These are phyloP conservation scores for Cucumis sativus DNA, from an alignment of 306 rosid species.

Conservation along the genomic window Cucumber_9930_V3 NC_026657.2:38725501-38726000, in stretches of 20 bases:
- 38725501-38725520: conserved; percentile 92
- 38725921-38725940: neutral
- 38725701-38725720: conserved; percentile 56
- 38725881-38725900: conserved; percentile 87
- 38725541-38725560: conserved; percentile 94
- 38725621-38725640: neutral
- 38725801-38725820: conserved; percentile 87
- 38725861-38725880: conserved; percentile 91
- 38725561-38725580: conserved; percentile 76
- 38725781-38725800: conserved; percentile 81
- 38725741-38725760: conserved; percentile 85
- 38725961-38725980: neutral
- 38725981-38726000: conserved; percentile 4
- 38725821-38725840: conserved; percentile 98
- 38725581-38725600: conserved; percentile 86
- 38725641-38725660: neutral
- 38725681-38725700: neutral
- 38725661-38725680: neutral
- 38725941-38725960: neutral
- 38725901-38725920: conserved; percentile 75
- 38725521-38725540: conserved; percentile 98
- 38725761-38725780: conserved; percentile 68
- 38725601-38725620: conserved; percentile 55
- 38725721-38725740: conserved; percentile 82
- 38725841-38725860: conserved; percentile 84